These are phyloP conservation scores for Xylaria sp. DNA, from an alignment of 2,329 filamentous ascomycete genomes.

Conservation along the genomic window DNA sequence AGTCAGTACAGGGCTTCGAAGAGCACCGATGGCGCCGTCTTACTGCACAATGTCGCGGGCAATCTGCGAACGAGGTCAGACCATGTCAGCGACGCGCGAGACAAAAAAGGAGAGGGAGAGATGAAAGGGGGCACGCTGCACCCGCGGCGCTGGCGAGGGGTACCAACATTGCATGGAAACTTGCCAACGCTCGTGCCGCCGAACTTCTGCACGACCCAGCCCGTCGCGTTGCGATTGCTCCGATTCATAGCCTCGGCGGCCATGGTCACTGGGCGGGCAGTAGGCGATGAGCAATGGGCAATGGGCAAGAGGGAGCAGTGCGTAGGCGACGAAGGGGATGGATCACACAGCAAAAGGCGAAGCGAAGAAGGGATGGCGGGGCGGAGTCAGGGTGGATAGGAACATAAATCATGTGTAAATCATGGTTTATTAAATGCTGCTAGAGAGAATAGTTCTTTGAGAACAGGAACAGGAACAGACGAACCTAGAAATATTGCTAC, in stretches of 20 bases:
- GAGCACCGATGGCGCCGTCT: constrained; percentile 43
- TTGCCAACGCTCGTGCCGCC: constrained; percentile 96
- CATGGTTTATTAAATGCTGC: neutral
- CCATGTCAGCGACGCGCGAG: constrained; percentile 21
- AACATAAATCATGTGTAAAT: constrained; percentile 9
- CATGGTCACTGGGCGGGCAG: constrained; percentile 23
- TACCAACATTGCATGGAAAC: constrained; percentile 76
- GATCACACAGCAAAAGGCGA: constrained; percentile 13
- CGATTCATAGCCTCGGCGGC: constrained; percentile 37
- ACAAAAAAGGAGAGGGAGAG: neutral
- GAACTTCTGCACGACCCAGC: constrained; percentile 94
- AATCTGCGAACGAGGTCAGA: constrained; percentile 56
- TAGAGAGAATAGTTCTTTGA: neutral
- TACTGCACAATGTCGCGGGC: constrained; percentile 76
- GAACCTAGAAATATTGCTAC: constrained; percentile 18
- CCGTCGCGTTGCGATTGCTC: constrained; percentile 54
- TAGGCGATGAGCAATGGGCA: constrained; percentile 10
- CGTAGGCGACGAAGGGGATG: neutral
- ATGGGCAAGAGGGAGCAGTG: neutral
- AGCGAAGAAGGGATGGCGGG: constrained; percentile 19
- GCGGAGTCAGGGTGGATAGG: neutral
- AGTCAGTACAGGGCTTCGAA: constrained; percentile 35
- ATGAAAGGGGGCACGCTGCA: neutral
- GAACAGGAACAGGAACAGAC: neutral
- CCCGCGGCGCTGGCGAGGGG: constrained; percentile 45